phyloP scores from a whole-genome alignment of 2,329 filamentous ascomycete genomes.

The Penicillium sp. region DNA sequence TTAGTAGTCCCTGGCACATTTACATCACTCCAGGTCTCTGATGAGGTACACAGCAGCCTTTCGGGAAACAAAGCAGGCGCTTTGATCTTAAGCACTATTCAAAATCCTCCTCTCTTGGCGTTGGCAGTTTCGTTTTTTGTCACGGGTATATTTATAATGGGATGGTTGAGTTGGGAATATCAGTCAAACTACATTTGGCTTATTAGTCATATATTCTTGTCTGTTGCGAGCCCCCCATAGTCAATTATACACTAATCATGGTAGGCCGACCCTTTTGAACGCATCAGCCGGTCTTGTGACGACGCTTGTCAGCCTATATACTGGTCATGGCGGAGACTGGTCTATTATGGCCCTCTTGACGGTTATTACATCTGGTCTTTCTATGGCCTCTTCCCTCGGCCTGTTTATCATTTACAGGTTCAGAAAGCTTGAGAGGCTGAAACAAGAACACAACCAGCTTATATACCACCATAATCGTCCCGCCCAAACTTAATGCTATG shows the following conservation, averaged over 20 bases:
- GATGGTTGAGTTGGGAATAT: constrained; percentile 47
- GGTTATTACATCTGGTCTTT: constrained; percentile 34
- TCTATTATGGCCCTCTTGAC: constrained; percentile 46
- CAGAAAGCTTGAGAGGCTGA: background rate
- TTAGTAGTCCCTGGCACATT: constrained; percentile 30
- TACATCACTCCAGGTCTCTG: constrained; percentile 14
- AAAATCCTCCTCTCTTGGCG: constrained; percentile 45
- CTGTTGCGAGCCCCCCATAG: constrained; percentile 40
- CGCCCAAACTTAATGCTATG: background rate
- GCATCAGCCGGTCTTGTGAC: constrained; percentile 52
- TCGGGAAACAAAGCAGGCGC: constrained; percentile 29
- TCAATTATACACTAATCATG: constrained; percentile 1
- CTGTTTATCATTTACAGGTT: background rate
- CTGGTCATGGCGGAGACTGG: constrained; percentile 48
- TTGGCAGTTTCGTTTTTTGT: constrained; percentile 47
- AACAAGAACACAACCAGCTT: background rate
- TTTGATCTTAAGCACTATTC: constrained; percentile 32
- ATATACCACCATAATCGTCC: background rate
- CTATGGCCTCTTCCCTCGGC: constrained; percentile 17
- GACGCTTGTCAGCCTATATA: constrained; percentile 53
- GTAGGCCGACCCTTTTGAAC: constrained; percentile 44
- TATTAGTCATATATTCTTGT: constrained; percentile 53
- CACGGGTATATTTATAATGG: constrained; percentile 43
- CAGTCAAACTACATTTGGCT: constrained; percentile 56
- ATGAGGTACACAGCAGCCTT: constrained; percentile 27